Evolutionary conservation across 805 yeast species (phyloP), one percentile per base, ranked within the genome.

Genomic region (Torulaspora maleeae): DNA sequence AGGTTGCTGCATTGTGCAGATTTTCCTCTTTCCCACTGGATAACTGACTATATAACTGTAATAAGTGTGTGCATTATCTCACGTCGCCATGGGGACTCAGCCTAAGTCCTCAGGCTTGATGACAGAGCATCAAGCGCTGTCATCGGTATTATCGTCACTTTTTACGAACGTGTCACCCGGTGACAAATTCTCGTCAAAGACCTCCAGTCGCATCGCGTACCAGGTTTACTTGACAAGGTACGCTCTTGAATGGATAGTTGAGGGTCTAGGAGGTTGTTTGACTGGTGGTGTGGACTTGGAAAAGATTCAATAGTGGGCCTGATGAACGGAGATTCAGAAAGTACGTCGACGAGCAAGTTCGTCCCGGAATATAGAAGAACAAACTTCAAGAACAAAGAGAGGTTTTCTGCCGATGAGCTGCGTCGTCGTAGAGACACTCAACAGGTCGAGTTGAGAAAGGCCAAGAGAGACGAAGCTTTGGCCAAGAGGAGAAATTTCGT

Each of bases 301-400:
- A 40, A 22, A 22, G 10, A 27, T 33, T 24, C 44, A 20, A 9
- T 35, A 24, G 22, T 3, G 27, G 28, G 13, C 32, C 49, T 36
- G 27, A 86, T 86, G 95, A 90, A 84, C 60, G 72, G 83, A 38
- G 89, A 83, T 54, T 33, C 49, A 39, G 59, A 54, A 10, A 49
- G 59, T 20, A 43, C 58, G 8, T 72, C 89, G 33, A 78, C 91
- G 34, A 75, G 75, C 58, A 84, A 90, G 71, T 91, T 87, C 69
- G 86, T 93, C 49, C 99, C 99, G 38, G 98, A 93, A 69, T 91
- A 91, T 69, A 89, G 99, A 70, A 87, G 96, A 69, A 89, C 97
- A 34, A 87, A 84, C 64, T 93, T 86, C 75, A 93, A 93, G 68
- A 91, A 93, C 73, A 87, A 90, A 67, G 88, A 93, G 52, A 80